Percentiles rank a stretch among this genome's conserved stretches.
Evolutionary conservation across 202 grass and related monocot species (phyloP).

Genomic region (Saccharum hybrid): DNA sequence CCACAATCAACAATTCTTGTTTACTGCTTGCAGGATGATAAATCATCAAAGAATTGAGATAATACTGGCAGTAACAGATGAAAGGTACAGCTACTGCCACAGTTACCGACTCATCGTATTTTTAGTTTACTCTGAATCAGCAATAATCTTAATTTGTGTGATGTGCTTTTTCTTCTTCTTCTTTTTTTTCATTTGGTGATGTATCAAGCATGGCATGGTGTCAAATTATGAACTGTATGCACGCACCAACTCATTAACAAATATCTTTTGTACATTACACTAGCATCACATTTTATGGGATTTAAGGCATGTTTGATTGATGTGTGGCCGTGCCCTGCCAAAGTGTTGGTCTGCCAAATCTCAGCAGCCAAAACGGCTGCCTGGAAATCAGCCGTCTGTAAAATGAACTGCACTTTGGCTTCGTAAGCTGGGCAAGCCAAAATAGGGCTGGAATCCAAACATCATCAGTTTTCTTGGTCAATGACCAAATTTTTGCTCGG

Average conservation of each 20-base stretch:
- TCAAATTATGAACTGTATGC: background rate
- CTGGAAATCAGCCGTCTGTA: too few species aligned
- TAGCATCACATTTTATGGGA: background rate
- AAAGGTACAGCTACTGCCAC: constrained; percentile 11
- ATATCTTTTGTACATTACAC: background rate
- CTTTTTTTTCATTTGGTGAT: background rate
- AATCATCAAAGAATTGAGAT: background rate
- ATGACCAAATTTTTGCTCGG: too few species aligned
- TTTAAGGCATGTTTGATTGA: background rate
- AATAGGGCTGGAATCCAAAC: too few species aligned
- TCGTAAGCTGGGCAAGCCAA: too few species aligned
- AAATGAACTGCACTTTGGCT: too few species aligned
- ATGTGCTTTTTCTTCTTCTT: background rate
- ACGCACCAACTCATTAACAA: background rate
- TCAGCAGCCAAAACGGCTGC: too few species aligned
- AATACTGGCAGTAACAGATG: background rate
- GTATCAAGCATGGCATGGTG: background rate
- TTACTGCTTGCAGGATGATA: constrained; percentile 11
- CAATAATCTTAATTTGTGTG: background rate
- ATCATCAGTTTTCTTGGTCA: too few species aligned
- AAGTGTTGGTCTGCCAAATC: too few species aligned
- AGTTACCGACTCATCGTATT: background rate
- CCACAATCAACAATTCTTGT: background rate
- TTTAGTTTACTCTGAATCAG: constrained; percentile 6
- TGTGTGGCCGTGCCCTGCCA: too few species aligned